These are phyloP conservation scores for Boletus huronensis DNA, from an alignment of 768 basidiomycete genomes.

Conservation along the genomic window DNA sequence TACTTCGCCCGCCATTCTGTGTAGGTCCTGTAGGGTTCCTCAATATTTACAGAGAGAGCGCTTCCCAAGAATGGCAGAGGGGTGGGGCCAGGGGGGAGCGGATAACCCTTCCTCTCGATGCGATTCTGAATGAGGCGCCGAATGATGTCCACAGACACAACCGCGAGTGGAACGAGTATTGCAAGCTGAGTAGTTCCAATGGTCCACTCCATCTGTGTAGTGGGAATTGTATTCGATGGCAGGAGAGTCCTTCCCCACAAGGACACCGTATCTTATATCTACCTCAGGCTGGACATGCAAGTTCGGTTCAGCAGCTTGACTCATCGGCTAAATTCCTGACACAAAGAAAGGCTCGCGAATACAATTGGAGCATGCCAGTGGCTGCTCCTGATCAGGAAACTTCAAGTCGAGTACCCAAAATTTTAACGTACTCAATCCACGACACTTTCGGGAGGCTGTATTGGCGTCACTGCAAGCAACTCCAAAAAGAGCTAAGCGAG, in stretches of 20 bases:
- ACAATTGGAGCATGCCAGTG: too few relatives aligned
- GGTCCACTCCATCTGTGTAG: conserved; percentile 6
- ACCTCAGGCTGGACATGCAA: too few relatives aligned
- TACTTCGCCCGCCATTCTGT: conserved; percentile 15
- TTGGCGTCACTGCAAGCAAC: too few relatives aligned
- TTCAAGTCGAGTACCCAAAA: too few relatives aligned
- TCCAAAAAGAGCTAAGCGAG: too few relatives aligned
- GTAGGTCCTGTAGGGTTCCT: conserved; percentile 18
- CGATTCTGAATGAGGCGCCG: conserved; percentile 2
- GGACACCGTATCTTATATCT: conserved; percentile 7
- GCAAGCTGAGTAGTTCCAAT: conserved; percentile 4
- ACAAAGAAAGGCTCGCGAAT: too few relatives aligned
- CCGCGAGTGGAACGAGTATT: conserved; percentile 1
- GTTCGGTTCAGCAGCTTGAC: not conserved
- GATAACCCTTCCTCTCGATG: conserved; percentile 11
- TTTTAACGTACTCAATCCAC: too few relatives aligned
- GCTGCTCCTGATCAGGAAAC: too few relatives aligned
- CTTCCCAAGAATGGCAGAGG: conserved; percentile 21
- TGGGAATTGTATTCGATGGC: not conserved
- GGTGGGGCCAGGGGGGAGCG: conserved; percentile 21
- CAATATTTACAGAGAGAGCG: conserved; percentile 10
- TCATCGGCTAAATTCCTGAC: not conserved
- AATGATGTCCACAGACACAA: not conserved
- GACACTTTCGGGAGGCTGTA: too few relatives aligned
- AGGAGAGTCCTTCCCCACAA: not conserved